Base-by-base conservation (phyloP, 257 asterid species). In the Jaltomata sinuosa region DNA sequence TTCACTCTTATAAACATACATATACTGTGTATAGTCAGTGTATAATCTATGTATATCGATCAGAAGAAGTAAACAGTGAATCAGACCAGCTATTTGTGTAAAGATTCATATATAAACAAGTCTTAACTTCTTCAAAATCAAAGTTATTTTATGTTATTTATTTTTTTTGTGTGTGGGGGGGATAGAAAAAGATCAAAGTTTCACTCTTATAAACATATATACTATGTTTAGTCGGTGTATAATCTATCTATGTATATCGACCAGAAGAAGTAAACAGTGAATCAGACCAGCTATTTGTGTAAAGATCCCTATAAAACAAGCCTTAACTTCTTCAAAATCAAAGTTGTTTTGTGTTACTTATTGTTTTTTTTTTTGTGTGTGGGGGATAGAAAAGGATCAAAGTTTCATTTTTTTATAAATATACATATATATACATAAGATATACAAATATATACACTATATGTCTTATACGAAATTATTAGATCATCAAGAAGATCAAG, bases 381-480 rank as follows among this genome's bases (percentile, higher is more conserved):
- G 15, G 14, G 18, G 79, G 21, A 40, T 34, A 19, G 3, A 47
- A 31, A 54, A n/a, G 29, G 40, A 64, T 64, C 72, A 64, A 64
- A 64, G 11, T 29, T 62, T 62, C 2, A 29, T 18, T 6, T 1
- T 27, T 50, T 50, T 4, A 12, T 27, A 27, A 29, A 69, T 67
- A 32, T 65, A 64, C n/a, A 1, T 21, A 57, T 36, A 21, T 68
- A 36, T 34, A 36, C 8, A 62, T 29, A 62, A 15, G 16, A 29
- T 62, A 62, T 62, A 62, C 19, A 25, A 11, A 14, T 34, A 77
- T 31, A 86, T 47, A 11, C 47, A n/a, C 50, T 84, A 86, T 81
- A 86, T 92, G 93, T 86, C 86, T 81, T 91, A 86, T 79, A 59
- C 79, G 22, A 85, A 78, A n/a, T n/a, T n/a, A n/a, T n/a, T n/a